Base-by-base conservation (phyloP, 768 basidiomycete species). In the Termitomyces heimii region DNA sequence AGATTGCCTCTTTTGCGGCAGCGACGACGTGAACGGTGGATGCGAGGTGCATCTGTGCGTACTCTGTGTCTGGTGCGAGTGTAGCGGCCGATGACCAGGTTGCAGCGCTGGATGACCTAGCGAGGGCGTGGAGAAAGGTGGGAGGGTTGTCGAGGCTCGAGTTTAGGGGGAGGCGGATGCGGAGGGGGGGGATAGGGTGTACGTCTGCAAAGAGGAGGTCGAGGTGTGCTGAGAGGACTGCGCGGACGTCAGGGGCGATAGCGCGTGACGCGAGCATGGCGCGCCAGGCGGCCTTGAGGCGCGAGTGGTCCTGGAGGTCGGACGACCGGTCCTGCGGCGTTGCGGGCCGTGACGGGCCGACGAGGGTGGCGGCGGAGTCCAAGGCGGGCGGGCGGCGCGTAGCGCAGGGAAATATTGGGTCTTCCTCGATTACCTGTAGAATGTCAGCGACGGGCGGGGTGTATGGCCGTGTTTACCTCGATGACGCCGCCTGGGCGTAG, bases 341-440 rank as follows among this genome's bases (percentile, higher is more conserved):
- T n/a, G 58, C 48, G 13, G 59, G 68, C 60, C 55, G 16, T 1
- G 37, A 18, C 6, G 10, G 16, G 16, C 6, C 16, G 5, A 67
- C 55, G 24, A 61, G n/a, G n/a, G 64, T 56, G n/a, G n/a, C n/a
- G n/a, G n/a, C n/a, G n/a, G n/a, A n/a, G n/a, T n/a, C 14, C 34
- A 22, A 59, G 62, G 14, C n/a, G n/a, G 59, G 58, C 20, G 60
- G 62, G 26, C 65, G 65, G 3, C 64, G 65, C n/a, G 69, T 12
- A 5, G 39, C 67, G 58, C 76, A 82, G 8, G 88, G 88, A 65
- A 90, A 90, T 47, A 88, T 75, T 7, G 84, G 75, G 64, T 89
- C 87, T 57, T 91, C 88, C 67, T 89, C 88, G 37, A 89, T 79
- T 9, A 89, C 73, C 88, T 89, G 60, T 22, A n/a, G 35, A n/a